Base-by-base conservation (phyloP, 805 yeast species). In the Candida saitoana region DNA sequence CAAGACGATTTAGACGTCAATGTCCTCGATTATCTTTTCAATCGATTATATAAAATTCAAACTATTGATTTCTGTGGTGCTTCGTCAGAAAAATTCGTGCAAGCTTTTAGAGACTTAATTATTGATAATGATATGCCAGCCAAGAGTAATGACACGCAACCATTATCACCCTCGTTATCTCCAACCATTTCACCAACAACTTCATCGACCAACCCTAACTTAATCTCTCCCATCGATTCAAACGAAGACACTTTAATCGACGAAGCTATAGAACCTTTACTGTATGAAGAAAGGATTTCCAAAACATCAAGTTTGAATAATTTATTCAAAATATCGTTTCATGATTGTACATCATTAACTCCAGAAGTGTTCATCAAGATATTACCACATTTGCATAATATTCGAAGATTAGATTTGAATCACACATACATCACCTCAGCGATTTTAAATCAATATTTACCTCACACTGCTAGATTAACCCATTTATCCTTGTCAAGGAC, bases 61-160 rank as follows among this genome's bases (percentile, higher is more conserved):
- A 78, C 87, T 1, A 63, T 89, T 9, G 97, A 89, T 62, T 87
- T 89, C 48, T 89, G 96, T 61, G 97, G 96, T 5, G 86, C 95
- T 30, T 78, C 87, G 4, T 84, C 86, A 35, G 69, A 67, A 29
- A 65, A 56, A 22, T 87, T 88, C 56, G 78, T 80, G 9, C 52
- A 67, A 11, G 82, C 85, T 18, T 82, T 87, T 52, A 65, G 71
- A 14, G 54, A 65, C 15, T 59, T 77, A 17, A 51, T 40, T n/a
- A 57, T 71, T 34, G 42, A 18, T 39, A 40, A 38, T 16, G 54
- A 44, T 43, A 16, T 35, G 7, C 34, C 42, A 14, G 31, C 25
- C 5, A n/a, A 15, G 22, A 15, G 29, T 12, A 19, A 50, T 41
- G 18, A 52, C 51, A 27, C 50, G 65, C 48, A 54, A 11, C 51